Evolutionary conservation across 1,284 basidiomycete species (phyloP).

Genomic region (Schizopora paradoxa): DNA sequence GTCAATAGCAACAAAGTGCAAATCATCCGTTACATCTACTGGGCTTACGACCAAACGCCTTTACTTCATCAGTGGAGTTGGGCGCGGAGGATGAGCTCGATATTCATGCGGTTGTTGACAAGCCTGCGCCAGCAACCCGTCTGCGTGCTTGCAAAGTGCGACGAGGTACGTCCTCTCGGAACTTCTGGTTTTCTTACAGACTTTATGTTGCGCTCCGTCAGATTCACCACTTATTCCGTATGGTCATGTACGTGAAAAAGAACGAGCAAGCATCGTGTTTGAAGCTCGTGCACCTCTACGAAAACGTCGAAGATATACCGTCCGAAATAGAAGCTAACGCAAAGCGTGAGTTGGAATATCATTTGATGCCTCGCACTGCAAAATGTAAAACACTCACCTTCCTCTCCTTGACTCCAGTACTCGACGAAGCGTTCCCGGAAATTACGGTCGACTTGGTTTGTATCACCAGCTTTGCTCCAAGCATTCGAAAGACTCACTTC

Average conservation of each 20-base stretch:
- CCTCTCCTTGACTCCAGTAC: slow-evolving; percentile 15
- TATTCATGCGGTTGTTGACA: slow-evolving; percentile 41
- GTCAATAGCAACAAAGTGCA: slow-evolving; percentile 47
- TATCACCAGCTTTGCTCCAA: neutral
- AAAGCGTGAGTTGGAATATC: slow-evolving; percentile 39
- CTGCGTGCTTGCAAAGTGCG: slow-evolving; percentile 52
- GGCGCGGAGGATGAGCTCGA: slow-evolving; percentile 38
- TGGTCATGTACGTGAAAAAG: slow-evolving; percentile 56
- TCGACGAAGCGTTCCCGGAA: slow-evolving; percentile 28
- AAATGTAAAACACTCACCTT: slow-evolving; percentile 7
- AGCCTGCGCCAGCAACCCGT: slow-evolving; percentile 47
- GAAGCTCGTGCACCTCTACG: slow-evolving; percentile 62
- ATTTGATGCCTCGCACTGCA: slow-evolving; percentile 8
- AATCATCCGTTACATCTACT: slow-evolving; percentile 49
- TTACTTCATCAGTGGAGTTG: slow-evolving; percentile 35
- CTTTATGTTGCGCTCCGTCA: slow-evolving; percentile 25
- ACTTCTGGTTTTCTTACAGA: too few relatives aligned
- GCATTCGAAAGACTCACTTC: neutral
- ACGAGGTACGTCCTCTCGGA: slow-evolving; percentile 47
- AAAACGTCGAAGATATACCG: slow-evolving; percentile 44
- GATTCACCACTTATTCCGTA: slow-evolving; percentile 59
- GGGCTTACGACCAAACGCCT: slow-evolving; percentile 59
- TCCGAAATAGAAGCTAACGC: slow-evolving; percentile 59
- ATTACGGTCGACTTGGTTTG: slow-evolving; percentile 27
- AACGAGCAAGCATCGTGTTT: slow-evolving; percentile 66